Base-by-base conservation (phyloP, 257 asterid species). In the Solanum medicagineum region DNA sequence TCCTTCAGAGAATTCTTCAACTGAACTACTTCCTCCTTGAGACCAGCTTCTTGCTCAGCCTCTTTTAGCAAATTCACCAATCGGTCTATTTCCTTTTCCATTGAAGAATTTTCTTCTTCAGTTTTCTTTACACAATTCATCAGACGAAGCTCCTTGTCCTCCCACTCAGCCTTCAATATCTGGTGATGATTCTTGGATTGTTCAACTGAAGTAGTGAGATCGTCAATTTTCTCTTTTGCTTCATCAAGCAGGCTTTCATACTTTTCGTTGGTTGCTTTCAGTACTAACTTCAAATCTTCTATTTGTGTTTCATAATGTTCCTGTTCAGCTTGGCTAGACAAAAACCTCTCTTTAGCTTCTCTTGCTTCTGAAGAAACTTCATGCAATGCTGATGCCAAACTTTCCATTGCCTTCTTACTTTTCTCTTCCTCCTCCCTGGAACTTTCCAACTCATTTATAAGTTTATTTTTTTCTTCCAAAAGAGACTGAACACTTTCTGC, bases 281-380 rank as follows among this genome's bases (percentile, higher is more conserved):
- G 86, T 42, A 87, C 94, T 83, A 91, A 89, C 91, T 97, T 92
- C 89, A 96, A 92, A 87, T 96, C 93, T 86, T 94, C 97, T n/a
- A 96, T 91, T 87, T 94, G 97, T 2, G 91, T 26, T 89, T 93
- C 97, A 83, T 90, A 92, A 89, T 92, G 91, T 84, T 93, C 94
- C 10, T 86, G 91, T 91, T 97, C 98, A 45, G 89, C 92, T 90
- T 94, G 91, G 86, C 85, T 29, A 20, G 93, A 92, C 89, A 94
- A 85, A 22, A 94, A 89, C 88, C 93, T 92, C 86, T 97, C 99
- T 87, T 93, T 97, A 85, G 97, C 90, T 84, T 94, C 97, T 87
- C 99, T 92, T 51, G 97, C 96, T 92, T 97, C 99, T 4, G 95
- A 85, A 68, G 98, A 95, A 86, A 97, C 95, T 92, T 95, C 99